Percentiles rank a stretch among this genome's conserved stretches.
phyloP scores from a whole-genome alignment of 2,329 filamentous ascomycete species.

The Phaeophleospora eucalypticola region DNA sequence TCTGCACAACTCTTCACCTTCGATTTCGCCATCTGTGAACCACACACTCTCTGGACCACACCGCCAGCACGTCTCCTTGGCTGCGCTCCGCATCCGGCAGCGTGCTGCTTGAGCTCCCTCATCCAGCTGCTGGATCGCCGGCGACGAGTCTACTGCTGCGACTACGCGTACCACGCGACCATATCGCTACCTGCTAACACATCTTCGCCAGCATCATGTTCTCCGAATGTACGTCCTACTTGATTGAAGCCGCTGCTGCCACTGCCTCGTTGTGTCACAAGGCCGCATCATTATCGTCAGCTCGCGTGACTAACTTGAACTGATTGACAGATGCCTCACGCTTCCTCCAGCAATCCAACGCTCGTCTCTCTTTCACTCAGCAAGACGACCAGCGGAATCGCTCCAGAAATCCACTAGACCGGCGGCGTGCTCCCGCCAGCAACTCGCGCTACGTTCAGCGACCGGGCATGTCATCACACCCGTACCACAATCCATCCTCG shows the following conservation, averaged over 20 bases:
- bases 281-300: slow-evolving; percentile 8
- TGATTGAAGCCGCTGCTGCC: slow-evolving; percentile 26
- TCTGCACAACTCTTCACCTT: background rate
- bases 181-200: background rate
- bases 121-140: background rate
- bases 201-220: slow-evolving; percentile 5
- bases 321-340: slow-evolving; percentile 75
- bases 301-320: slow-evolving; percentile 43
- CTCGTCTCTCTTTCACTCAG: slow-evolving; percentile 70
- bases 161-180: background rate
- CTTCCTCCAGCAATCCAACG: slow-evolving; percentile 95
- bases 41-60: background rate
- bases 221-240: slow-evolving; percentile 71
- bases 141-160: background rate
- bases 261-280: slow-evolving; percentile 26
- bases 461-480: slow-evolving; percentile 59
- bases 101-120: background rate
- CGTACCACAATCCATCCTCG: slow-evolving; percentile 68
- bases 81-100: slow-evolving; percentile 1
- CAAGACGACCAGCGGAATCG: slow-evolving; percentile 34
- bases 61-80: background rate
- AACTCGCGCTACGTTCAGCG: slow-evolving; percentile 46
- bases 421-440: slow-evolving; percentile 38
- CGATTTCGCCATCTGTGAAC: too few relatives aligned
- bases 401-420: slow-evolving; percentile 47